A percentile compares a stretch with the other conserved stretches of the same genome.
Conservation (phyloP, 2,329 filamentous ascomycete species). For the Aspergillus thermomutatus region DNA sequence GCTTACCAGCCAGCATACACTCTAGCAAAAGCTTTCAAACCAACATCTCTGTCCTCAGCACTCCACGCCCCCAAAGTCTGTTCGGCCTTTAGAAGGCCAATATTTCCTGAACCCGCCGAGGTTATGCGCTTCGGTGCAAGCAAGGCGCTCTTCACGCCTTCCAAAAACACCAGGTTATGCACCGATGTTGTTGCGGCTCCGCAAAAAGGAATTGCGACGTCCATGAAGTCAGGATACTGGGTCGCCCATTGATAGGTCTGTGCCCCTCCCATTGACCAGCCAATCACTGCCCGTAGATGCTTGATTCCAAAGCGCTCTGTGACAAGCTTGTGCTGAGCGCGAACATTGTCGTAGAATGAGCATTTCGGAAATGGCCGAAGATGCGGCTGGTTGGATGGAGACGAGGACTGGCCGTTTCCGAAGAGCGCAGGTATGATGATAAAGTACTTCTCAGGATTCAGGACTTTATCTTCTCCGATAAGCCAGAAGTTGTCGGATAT, state of each 20-base stretch:
- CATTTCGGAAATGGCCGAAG: constrained; percentile 60
- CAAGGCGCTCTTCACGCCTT: constrained; percentile 61
- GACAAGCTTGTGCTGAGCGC: constrained; percentile 63
- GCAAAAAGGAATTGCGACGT: constrained; percentile 64
- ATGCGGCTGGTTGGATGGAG: constrained; percentile 59
- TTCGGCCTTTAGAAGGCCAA: constrained; percentile 38
- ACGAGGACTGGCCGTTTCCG: constrained; percentile 66
- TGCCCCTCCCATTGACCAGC: constrained; percentile 69
- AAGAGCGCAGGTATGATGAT: constrained; percentile 68
- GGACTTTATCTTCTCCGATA: constrained; percentile 61
- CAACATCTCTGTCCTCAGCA: constrained; percentile 51
- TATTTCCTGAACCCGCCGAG: constrained; percentile 51
- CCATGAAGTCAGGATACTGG: constrained; percentile 63
- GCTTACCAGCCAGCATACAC: constrained; percentile 69
- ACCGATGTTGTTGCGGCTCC: constrained; percentile 61
- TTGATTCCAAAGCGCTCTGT: constrained; percentile 60
- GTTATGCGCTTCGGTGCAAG: constrained; percentile 54
- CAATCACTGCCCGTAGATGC: constrained; percentile 61
- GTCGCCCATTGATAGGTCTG: constrained; percentile 65
- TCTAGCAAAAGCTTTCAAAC: constrained; percentile 67
- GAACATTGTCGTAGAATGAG: constrained; percentile 66
- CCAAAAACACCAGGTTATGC: constrained; percentile 67
- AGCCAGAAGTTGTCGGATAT: constrained; percentile 75
- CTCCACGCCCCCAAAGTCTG: constrained; percentile 50
- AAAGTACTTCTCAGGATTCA: constrained; percentile 64